These are phyloP conservation scores for Aspergillus ellipticus DNA, from an alignment of 495 filamentous ascomycete species.

Conservation along the genomic window DNA sequence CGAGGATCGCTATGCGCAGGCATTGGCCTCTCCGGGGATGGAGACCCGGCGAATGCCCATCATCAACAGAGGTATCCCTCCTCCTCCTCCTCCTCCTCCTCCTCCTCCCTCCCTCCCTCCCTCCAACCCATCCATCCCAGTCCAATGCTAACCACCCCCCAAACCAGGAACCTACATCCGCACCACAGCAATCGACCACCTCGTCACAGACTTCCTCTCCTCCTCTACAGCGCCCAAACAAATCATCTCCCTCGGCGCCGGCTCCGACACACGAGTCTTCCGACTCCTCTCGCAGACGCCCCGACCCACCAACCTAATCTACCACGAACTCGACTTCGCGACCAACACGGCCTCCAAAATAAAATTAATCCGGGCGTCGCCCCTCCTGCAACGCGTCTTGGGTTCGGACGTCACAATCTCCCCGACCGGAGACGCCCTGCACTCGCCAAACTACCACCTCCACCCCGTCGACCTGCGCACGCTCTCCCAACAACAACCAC, in stretches of 20 bases:
- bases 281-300: slow-evolving; percentile 51
- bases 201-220: slow-evolving; percentile 68
- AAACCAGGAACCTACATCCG: slow-evolving; percentile 83
- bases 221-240: slow-evolving; percentile 52
- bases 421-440: slow-evolving; percentile 36
- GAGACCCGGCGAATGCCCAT: slow-evolving; percentile 68
- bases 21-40: slow-evolving; percentile 52
- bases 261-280: slow-evolving; percentile 86
- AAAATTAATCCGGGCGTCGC: slow-evolving; percentile 41
- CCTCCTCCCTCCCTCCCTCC: neutral
- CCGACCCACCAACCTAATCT: slow-evolving; percentile 47
- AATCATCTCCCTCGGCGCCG: slow-evolving; percentile 90
- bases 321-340: slow-evolving; percentile 93
- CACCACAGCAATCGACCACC: slow-evolving; percentile 77
- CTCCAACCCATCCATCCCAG: neutral
- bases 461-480: slow-evolving; percentile 79
- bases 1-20: slow-evolving; percentile 69
- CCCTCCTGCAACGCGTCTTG: slow-evolving; percentile 30
- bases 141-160: neutral
- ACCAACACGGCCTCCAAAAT: slow-evolving; percentile 67
- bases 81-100: neutral
- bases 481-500: slow-evolving; percentile 35
- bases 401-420: slow-evolving; percentile 31
- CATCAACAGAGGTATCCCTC: slow-evolving; percentile 76
- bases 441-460: slow-evolving; percentile 58